phyloP scores from a whole-genome alignment of 495 filamentous ascomycete genomes.

The Neurospora sp. region DNA sequence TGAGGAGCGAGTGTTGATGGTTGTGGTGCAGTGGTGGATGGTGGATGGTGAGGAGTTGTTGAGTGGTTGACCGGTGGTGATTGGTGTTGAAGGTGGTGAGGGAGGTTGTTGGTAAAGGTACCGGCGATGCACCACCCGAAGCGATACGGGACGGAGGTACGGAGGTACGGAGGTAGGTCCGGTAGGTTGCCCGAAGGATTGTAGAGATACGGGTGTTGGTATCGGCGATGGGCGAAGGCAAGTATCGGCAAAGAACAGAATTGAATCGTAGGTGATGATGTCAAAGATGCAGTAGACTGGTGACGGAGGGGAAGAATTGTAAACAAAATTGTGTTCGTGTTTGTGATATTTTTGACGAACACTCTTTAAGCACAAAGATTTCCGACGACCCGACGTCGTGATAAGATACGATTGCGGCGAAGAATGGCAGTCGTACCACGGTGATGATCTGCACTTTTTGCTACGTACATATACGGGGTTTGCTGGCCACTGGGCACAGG shows the following conservation, averaged over 20 bases:
- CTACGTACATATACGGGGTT: neutral
- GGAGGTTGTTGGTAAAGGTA: neutral
- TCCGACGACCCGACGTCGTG: neutral
- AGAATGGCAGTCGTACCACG: neutral
- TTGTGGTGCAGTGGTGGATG: too few species aligned
- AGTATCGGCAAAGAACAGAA: neutral
- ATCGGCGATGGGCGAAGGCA: neutral
- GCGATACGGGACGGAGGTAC: neutral
- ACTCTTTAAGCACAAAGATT: neutral
- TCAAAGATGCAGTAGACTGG: neutral
- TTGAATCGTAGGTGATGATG: neutral
- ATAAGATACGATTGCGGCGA: neutral
- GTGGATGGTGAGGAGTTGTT: neutral
- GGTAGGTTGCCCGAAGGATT: neutral
- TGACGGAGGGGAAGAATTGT: neutral
- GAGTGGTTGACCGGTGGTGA: neutral
- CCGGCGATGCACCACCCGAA: neutral
- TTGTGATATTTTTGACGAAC: neutral
- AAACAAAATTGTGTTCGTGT: neutral
- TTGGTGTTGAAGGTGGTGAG: neutral
- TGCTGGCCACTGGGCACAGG: neutral
- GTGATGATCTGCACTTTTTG: neutral
- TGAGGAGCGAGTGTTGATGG: neutral
- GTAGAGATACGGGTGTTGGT: neutral
- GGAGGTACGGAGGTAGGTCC: neutral